Percentiles rank a stretch among this genome's conserved stretches.
Conservation (phyloP, 768 basidiomycete species). For the Trametes cubensis region DNA sequence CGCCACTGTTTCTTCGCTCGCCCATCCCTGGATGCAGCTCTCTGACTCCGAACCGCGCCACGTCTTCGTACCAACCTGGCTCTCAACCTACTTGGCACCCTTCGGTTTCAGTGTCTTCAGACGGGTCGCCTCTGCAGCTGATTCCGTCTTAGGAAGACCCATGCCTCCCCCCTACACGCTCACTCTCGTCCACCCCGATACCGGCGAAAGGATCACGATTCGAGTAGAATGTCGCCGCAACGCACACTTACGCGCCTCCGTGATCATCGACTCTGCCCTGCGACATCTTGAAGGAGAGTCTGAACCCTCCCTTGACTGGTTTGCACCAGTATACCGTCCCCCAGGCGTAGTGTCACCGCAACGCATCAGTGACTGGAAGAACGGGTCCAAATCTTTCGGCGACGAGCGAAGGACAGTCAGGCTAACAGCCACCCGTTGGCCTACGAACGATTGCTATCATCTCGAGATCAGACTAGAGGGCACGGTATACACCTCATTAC, state of each 20-base stretch:
- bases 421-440: constrained; percentile 7
- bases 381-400: background rate
- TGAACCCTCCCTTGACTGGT: background rate
- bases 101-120: background rate
- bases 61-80: background rate
- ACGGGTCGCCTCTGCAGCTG: no score
- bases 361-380: constrained; percentile 2
- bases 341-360: no score
- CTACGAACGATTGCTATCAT: background rate
- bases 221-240: background rate
- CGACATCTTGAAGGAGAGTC: no score
- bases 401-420: background rate
- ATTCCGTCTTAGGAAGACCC: background rate
- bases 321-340: background rate
- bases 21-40: background rate
- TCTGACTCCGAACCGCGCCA: background rate
- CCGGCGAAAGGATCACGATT: background rate
- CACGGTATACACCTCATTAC: background rate
- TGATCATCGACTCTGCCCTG: background rate
- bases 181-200: background rate
- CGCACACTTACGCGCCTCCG: background rate
- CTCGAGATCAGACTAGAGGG: constrained; percentile 4
- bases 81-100: background rate
- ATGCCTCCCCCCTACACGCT: background rate
- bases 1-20: background rate